Base-by-base conservation (phyloP, 805 yeast genomes). In the Nakazawaea pomicola region DNA sequence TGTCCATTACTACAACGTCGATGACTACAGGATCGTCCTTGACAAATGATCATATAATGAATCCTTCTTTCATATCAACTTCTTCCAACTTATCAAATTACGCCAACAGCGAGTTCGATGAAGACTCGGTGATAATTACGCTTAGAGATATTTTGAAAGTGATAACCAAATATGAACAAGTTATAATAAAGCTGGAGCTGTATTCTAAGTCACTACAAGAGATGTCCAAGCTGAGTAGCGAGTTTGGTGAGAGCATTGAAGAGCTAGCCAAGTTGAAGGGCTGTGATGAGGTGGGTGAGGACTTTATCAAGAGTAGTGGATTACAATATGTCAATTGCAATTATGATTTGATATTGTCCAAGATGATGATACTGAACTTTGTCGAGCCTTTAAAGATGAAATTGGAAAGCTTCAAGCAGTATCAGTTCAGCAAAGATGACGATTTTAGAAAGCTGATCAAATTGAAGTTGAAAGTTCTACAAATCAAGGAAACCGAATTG, bases 301-400 rank as follows among this genome's bases (percentile, higher is more conserved):
- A 87, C 7, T 57, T 87, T 12, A 61, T 78, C 49, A 72, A 78
- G 36, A 84, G 90, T 2, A 81, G 88, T 31, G 95, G 95, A 0
- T 63, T 88, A 41, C 90, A 85, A 50, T 79, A 76, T 53, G 66
- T 88, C 32, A 72, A 85, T 15, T 79, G 91, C 0, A 86, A 85
- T 55, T 93, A 86, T 55, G 83, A 83, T 46, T 80, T 79, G 46
- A 76, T 88, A 11, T 65, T 88, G 49, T 72, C 87, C 12, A 65
- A 77, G 40, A 61, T 78, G 34, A 57, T 87, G 1, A 60, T 64
- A n/a, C 54, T 66, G n/a, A 67, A 72, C 25, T 76, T 87, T 51
- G 77, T 72, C 40, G 64, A 57, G 12, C 85, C 87, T 0, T 61
- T 83, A 27, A 47, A 50, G 11, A 55, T 60, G 4, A 72, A 73